Conservation (phyloP, 1,139 yeast species). For the Nakaseomyces kungkrabaensis region DNA sequence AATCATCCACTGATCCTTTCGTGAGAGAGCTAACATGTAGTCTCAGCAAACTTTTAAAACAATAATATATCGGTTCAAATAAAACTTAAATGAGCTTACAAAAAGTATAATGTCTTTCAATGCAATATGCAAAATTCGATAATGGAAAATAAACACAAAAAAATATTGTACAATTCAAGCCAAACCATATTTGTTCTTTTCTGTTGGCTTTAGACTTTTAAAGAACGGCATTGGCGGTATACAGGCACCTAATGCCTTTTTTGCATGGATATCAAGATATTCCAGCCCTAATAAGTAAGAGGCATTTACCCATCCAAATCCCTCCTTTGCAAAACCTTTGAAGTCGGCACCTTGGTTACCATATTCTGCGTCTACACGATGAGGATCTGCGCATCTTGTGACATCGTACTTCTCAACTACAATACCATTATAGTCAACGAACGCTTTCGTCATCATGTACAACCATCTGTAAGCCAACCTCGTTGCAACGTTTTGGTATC, state of each 20-base stretch:
- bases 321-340: slow-evolving; percentile 92
- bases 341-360: slow-evolving; percentile 94
- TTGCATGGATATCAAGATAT: slow-evolving; percentile 56
- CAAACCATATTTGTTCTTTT: slow-evolving; percentile 35
- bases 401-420: slow-evolving; percentile 96
- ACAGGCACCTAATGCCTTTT: slow-evolving; percentile 71
- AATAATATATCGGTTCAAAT: too few species aligned
- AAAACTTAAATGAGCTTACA: too few species aligned
- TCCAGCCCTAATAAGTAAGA: slow-evolving; percentile 69
- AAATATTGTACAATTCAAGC: not conserved
- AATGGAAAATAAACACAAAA: not conserved
- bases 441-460: slow-evolving; percentile 79
- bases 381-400: slow-evolving; percentile 73
- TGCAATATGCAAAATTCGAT: not conserved
- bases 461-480: slow-evolving; percentile 83
- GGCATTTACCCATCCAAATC: slow-evolving; percentile 96
- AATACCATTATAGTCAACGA: slow-evolving; percentile 89
- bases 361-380: slow-evolving; percentile 89
- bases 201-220: slow-evolving; percentile 38
- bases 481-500: slow-evolving; percentile 54
- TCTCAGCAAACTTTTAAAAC: too few species aligned
- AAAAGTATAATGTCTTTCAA: too few species aligned
- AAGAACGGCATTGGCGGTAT: slow-evolving; percentile 73
- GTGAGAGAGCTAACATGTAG: too few species aligned
- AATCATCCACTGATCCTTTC: too few species aligned